phyloP scores from a whole-genome alignment of 805 yeast genomes.

The Teunomyces panamensis region DNA sequence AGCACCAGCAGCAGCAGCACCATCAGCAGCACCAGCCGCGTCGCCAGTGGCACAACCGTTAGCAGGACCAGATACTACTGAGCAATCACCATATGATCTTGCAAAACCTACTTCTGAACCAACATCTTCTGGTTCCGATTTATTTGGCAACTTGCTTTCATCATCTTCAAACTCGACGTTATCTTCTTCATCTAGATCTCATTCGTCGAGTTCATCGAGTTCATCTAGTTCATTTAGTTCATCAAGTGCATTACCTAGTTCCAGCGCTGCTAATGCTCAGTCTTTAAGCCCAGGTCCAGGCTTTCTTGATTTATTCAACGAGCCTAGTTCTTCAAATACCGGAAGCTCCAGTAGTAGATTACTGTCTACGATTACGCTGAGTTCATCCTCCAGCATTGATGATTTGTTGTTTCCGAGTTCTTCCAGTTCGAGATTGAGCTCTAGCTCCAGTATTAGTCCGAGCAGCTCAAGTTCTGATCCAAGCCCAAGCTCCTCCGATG shows the following conservation, averaged over 20 bases:
- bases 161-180: neutral
- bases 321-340: neutral
- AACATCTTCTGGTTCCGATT: slow-evolving; percentile 1
- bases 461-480: slow-evolving; percentile 3
- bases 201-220: slow-evolving; percentile 4
- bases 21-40: neutral
- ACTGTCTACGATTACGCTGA: neutral
- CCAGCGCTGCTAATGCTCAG: neutral
- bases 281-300: neutral
- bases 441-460: slow-evolving; percentile 1
- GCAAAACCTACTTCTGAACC: neutral
- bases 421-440: slow-evolving; percentile 5
- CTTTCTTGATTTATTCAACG: neutral
- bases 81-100: neutral
- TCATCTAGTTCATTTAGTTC: neutral
- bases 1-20: slow-evolving; percentile 7
- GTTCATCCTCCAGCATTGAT: neutral
- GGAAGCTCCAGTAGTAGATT: slow-evolving; percentile 5
- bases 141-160: neutral
- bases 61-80: neutral
- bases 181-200: neutral
- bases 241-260: slow-evolving; percentile 2
- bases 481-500: slow-evolving; percentile 1
- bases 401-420: neutral
- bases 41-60: neutral